Base-by-base conservation (phyloP, 306 rosid species). In the Prinsepia uniflora region DNA sequence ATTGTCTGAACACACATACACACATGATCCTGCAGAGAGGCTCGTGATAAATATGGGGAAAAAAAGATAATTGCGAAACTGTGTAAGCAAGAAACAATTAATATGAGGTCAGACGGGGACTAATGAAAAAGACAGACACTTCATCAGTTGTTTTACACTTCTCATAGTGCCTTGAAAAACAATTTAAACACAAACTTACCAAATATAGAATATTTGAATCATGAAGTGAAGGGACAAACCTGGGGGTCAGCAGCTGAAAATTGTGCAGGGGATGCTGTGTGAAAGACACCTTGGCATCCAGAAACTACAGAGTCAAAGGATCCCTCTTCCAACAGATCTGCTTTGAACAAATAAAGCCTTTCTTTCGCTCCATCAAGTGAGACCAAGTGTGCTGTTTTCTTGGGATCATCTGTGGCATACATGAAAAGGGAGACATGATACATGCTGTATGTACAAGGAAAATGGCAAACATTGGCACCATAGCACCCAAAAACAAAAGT, bases 271-370 rank as follows among this genome's bases (percentile, higher is more conserved):
- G 85, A 87, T 17, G 91, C 91, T 49, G 91, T 79, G 34, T 87
- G 91, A 60, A 87, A 87, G 53, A 87, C 91, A 48, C 82, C 85
- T 12, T 75, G 43, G 75, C 84, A 87, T 2, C 81, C 87, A 14
- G 78, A 44, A 63, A 84, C 6, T 67, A 14, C 82, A n/a, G 81
- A 9, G 54, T 86, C 88, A 67, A 84, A 86, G 17, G 91, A 82
- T 39, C 85, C 86, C 70, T 86, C 88, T 41, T 86, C 83, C 0
- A 81, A 2, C 0, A 86, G 74, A 70, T 86, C 70, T 48, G 91
- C 88, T 60, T 84, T 60, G 52, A 79, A 68, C 52, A 86, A 42
- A 4, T 77, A 81, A 69, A 86, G 30, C 48, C 91, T 81, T 55
- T 84, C 86, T 7, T 84, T 75, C 6, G 91, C 88, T 24, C 88